Evolutionary conservation across 441 rosid genomes (phyloP), one percentile per base, ranked within the genome.

Genomic region (Adansonia madagascariensis): DNA sequence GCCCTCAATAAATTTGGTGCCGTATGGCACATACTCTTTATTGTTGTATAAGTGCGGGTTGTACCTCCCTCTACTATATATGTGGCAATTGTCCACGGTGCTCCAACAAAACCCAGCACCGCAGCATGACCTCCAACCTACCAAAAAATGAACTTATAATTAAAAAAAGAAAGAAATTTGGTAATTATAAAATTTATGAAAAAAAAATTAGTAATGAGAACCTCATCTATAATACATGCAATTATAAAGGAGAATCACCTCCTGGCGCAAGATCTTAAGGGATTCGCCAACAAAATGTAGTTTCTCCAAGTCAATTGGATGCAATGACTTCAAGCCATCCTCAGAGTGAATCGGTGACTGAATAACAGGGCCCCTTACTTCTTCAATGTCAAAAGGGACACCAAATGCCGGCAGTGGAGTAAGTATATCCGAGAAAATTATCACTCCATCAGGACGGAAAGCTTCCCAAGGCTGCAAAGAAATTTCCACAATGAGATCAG

Each of bases 381-480:
- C 99, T 80, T 95, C 98, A 43, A 95, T 93, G 87, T 95, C 98
- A 81, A 95, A 95, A 1, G 94, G 97, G 73, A 93, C 98, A 71
- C 98, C 98, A 60, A 95, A 91, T 22, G 97, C 95, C 0, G 99
- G 98, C 60, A 93, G 82, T 66, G 99, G 99, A 4, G 99, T 95
- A 82, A 93, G 97, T 71, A 93, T 93, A 88, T 95, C 97, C 0
- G 99, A 95, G 90, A 95, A 95, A 75, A 95, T 88, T 79, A 95
- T 95, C 70, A 93, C 99, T 63, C 97, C 97, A 56, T 93, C 98
- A 14, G 97, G 99, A 77, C 15, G 89, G 74, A 95, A 95, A 6
- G 99, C 96, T 86, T 88, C 86, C 98, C 99, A 93, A 47, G 98
- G 98, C 90, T 93, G 99, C 86, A 95, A 90, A 71, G 98, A 92